Evolutionary conservation across 306 rosid species (phyloP).

Genomic region (Casuarina glauca): DNA sequence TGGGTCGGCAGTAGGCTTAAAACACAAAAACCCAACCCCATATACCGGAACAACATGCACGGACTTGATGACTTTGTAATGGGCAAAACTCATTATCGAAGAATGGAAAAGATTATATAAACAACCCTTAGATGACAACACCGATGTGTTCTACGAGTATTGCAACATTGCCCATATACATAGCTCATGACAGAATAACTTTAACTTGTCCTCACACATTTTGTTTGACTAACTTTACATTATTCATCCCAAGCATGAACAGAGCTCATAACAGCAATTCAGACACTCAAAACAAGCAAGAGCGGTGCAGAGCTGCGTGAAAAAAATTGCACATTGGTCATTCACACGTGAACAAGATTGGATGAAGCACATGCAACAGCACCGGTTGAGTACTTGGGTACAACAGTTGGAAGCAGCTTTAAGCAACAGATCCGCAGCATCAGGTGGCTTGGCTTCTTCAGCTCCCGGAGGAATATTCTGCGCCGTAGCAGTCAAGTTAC

Average conservation of each 20-base stretch:
- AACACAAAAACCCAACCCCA: no score
- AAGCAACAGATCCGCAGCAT: conserved; percentile 39
- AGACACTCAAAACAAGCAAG: conserved; percentile 75
- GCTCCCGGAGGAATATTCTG: conserved; percentile 50
- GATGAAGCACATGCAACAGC: conserved; percentile 78
- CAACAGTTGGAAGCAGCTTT: conserved; percentile 73
- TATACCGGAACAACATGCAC: no score
- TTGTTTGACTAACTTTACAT: conserved; percentile 9
- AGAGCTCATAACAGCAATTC: conserved; percentile 77
- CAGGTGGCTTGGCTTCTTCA: conserved; percentile 64
- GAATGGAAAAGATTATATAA: not conserved
- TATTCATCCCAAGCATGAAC: conserved; percentile 33
- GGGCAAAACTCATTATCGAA: not conserved
- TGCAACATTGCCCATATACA: not conserved
- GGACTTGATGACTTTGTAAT: no score
- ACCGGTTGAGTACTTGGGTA: conserved; percentile 34
- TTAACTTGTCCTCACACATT: not conserved
- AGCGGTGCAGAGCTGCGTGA: conserved; percentile 76
- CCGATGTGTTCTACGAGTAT: not conserved
- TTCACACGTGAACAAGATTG: conserved; percentile 49
- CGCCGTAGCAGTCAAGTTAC: conserved; percentile 65
- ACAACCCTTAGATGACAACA: not conserved
- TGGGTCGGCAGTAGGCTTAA: no score
- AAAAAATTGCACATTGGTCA: conserved; percentile 58
- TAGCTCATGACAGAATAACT: not conserved